These are phyloP conservation scores for Alternaria tenuissima DNA, from an alignment of 2,329 filamentous ascomycete species.

Conservation along the genomic window DNA sequence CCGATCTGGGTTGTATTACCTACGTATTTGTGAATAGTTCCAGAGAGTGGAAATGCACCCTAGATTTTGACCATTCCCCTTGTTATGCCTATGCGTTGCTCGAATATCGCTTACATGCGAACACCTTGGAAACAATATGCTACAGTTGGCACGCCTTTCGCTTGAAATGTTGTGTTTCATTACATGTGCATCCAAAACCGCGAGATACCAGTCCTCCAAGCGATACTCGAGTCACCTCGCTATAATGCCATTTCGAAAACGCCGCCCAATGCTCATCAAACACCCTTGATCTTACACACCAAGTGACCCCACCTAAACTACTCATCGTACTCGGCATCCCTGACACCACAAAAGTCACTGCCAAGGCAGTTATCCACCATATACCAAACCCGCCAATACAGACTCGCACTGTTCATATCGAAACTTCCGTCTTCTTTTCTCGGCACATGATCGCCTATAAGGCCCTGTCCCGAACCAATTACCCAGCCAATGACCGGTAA, in stretches of 20 bases:
- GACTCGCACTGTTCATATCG: slow-evolving; percentile 72
- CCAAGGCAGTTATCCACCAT: slow-evolving; percentile 64
- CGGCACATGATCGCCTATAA: slow-evolving; percentile 80
- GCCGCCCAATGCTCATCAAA: slow-evolving; percentile 16
- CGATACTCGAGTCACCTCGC: slow-evolving; percentile 2
- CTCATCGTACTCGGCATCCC: slow-evolving; percentile 58
- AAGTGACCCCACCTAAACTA: slow-evolving; percentile 15
- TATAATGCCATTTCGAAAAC: slow-evolving; percentile 7
- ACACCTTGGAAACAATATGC: neutral
- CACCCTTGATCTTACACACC: neutral
- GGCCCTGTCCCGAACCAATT: slow-evolving; percentile 58
- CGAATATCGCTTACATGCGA: neutral
- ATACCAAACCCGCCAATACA: slow-evolving; percentile 69
- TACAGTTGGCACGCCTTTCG: neutral
- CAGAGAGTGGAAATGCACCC: slow-evolving; percentile 43
- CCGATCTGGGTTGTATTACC: slow-evolving; percentile 51
- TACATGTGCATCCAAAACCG: neutral
- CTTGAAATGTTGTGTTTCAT: neutral
- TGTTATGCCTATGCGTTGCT: neutral
- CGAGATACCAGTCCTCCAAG: neutral
- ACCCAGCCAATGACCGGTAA: slow-evolving; percentile 62
- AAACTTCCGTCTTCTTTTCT: slow-evolving; percentile 77
- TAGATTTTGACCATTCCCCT: slow-evolving; percentile 19
- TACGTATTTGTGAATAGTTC: slow-evolving; percentile 52
- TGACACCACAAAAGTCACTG: slow-evolving; percentile 68